Conservation (phyloP, 2,329 filamentous ascomycete genomes). For the Fusarium sp. region DNA sequence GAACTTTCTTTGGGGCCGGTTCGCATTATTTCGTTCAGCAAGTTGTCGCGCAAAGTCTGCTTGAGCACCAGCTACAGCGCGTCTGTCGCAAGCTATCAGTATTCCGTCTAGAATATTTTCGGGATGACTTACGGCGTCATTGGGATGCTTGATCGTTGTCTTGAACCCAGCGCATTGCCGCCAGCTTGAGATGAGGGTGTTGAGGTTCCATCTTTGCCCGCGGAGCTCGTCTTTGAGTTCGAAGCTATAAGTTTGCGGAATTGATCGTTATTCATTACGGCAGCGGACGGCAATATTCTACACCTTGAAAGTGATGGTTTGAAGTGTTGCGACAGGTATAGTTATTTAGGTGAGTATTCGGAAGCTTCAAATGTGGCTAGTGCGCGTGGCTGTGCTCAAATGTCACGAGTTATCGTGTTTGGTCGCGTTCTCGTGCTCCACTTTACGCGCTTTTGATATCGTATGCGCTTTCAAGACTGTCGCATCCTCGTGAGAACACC, state of each 20-base stretch:
- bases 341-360: not conserved
- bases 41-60: conserved; percentile 87
- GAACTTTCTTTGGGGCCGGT: conserved; percentile 76
- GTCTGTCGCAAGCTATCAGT: conserved; percentile 60
- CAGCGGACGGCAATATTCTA: not conserved
- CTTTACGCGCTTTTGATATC: conserved; percentile 53
- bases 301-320: not conserved
- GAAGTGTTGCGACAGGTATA: conserved; percentile 7
- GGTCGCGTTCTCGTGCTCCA: conserved; percentile 48
- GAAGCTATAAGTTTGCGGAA: conserved; percentile 83
- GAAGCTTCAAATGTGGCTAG: conserved; percentile 39
- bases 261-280: conserved; percentile 90
- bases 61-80: conserved; percentile 68
- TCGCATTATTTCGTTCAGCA: conserved; percentile 74
- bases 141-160: conserved; percentile 83
- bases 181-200: conserved; percentile 45
- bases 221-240: conserved; percentile 56
- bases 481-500: conserved; percentile 7
- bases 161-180: conserved; percentile 75
- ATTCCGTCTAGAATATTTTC: not conserved
- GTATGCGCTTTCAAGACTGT: conserved; percentile 2
- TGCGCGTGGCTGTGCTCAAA: conserved; percentile 36
- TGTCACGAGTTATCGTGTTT: conserved; percentile 59
- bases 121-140: conserved; percentile 86
- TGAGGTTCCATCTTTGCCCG: conserved; percentile 62